A percentile compares a stretch with the other conserved stretches of the same genome.
phyloP scores from a whole-genome alignment of 2,329 filamentous ascomycete species.

The Penicillium digitatum region DNA sequence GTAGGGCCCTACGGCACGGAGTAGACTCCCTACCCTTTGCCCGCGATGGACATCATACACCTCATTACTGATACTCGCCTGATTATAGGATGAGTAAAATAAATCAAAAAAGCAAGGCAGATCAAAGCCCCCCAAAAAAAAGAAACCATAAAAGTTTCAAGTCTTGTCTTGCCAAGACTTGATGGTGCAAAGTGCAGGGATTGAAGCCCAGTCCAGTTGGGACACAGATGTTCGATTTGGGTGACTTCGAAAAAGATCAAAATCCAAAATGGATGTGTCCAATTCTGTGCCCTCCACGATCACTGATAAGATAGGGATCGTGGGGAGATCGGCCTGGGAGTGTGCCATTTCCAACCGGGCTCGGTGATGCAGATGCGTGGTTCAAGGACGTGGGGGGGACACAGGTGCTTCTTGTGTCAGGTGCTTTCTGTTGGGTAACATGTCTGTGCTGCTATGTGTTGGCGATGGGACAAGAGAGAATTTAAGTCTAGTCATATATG shows the following conservation, averaged over 20 bases:
- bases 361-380: conserved; percentile 5
- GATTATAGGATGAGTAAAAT: not conserved
- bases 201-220: conserved; percentile 1
- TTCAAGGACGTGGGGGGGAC: not conserved
- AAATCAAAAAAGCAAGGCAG: not conserved
- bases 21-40: not conserved
- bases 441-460: conserved; percentile 1
- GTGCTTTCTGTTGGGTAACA: conserved; percentile 7
- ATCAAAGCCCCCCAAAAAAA: not conserved
- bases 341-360: not conserved
- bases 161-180: conserved; percentile 8
- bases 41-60: not conserved
- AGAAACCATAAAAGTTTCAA: conserved; percentile 6
- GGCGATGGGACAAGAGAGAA: not conserved
- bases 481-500: not conserved
- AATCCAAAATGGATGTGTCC: not conserved
- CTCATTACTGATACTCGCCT: not conserved
- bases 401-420: not conserved
- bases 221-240: conserved; percentile 2
- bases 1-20: too few relatives aligned
- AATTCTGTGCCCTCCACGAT: not conserved
- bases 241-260: not conserved
- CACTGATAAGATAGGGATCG: conserved; percentile 1
- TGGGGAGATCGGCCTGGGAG: not conserved
- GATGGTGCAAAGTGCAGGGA: conserved; percentile 6